Evolutionary conservation across 352 stramenopile genomes (phyloP).

Genomic region (Phytophthora chlamydospora): DNA sequence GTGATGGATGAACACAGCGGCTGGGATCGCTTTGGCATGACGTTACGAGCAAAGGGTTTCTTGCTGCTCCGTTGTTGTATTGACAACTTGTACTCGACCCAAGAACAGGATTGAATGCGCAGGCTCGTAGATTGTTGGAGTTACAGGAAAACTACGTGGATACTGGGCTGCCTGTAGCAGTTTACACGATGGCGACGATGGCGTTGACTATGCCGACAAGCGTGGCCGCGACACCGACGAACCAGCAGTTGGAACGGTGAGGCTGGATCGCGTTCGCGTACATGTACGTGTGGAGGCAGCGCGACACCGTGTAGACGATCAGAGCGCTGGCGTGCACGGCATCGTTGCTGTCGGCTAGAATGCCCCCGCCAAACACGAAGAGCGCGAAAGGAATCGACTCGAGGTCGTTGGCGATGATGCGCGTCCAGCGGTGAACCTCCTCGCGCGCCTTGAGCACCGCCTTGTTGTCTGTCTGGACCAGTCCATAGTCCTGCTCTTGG

Average conservation of each 20-base stretch:
- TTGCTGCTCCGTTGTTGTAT: too few relatives aligned
- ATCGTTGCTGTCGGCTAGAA: conserved; percentile 37
- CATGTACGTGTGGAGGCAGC: conserved; percentile 47
- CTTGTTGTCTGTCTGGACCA: conserved; percentile 34
- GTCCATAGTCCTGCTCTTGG: conserved; percentile 41
- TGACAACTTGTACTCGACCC: too few relatives aligned
- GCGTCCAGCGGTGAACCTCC: conserved; percentile 37
- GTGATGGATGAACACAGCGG: too few relatives aligned
- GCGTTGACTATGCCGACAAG: conserved; percentile 40
- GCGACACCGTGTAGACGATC: conserved; percentile 41
- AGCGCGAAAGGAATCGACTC: conserved; percentile 49
- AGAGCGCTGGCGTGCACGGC: conserved; percentile 37
- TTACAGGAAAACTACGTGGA: too few relatives aligned
- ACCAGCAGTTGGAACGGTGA: conserved; percentile 45
- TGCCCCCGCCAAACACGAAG: conserved; percentile 29
- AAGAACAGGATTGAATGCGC: too few relatives aligned
- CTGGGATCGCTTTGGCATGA: too few relatives aligned
- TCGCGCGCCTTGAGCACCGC: conserved; percentile 32
- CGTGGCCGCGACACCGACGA: conserved; percentile 35
- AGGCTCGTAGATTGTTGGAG: too few relatives aligned
- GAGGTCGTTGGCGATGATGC: conserved; percentile 51
- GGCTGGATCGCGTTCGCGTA: conserved; percentile 58
- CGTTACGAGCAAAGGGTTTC: too few relatives aligned
- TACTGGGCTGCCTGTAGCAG: too few relatives aligned
- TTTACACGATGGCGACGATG: conserved; percentile 27